Evolutionary conservation across 2,329 filamentous ascomycete species (phyloP).

Genomic region (Curvularia sp.): DNA sequence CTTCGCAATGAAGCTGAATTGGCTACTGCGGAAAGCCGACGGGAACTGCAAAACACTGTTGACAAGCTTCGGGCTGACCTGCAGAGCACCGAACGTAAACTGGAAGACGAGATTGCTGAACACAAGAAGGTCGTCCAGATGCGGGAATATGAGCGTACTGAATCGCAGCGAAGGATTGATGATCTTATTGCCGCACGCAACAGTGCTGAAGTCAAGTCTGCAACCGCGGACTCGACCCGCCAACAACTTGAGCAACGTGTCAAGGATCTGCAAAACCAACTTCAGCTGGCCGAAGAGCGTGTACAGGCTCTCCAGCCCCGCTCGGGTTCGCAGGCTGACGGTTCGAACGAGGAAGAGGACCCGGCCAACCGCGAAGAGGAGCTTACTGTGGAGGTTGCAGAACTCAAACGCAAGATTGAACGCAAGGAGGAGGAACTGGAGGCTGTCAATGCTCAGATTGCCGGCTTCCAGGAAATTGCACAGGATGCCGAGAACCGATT

Average conservation of each 20-base stretch:
- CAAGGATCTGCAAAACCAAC: conserved; percentile 85
- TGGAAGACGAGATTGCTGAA: conserved; percentile 83
- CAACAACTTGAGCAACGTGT: conserved; percentile 90
- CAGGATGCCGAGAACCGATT: conserved; percentile 88
- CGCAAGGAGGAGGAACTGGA: conserved; percentile 81
- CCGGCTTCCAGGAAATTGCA: conserved; percentile 88
- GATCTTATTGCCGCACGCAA: conserved; percentile 83
- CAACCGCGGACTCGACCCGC: conserved; percentile 82
- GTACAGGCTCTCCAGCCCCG: conserved; percentile 81
- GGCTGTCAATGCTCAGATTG: conserved; percentile 78
- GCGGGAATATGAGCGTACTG: conserved; percentile 88
- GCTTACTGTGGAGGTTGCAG: conserved; percentile 79
- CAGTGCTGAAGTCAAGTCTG: conserved; percentile 83
- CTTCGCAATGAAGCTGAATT: conserved; percentile 92
- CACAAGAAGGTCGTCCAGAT: conserved; percentile 80
- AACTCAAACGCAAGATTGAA: conserved; percentile 87
- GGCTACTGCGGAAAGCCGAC: conserved; percentile 78
- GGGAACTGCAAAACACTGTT: conserved; percentile 77
- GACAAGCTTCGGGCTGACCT: conserved; percentile 83
- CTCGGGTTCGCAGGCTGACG: conserved; percentile 52
- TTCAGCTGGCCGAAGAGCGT: conserved; percentile 88
- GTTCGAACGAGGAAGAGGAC: conserved; percentile 56
- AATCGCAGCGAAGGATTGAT: conserved; percentile 89
- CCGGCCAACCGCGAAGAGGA: conserved; percentile 76
- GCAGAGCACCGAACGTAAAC: conserved; percentile 77